A percentile compares a stretch with the other conserved stretches of the same genome.
Conservation (phyloP, 106 monocot species). For the Vanilla planifolia region DNA sequence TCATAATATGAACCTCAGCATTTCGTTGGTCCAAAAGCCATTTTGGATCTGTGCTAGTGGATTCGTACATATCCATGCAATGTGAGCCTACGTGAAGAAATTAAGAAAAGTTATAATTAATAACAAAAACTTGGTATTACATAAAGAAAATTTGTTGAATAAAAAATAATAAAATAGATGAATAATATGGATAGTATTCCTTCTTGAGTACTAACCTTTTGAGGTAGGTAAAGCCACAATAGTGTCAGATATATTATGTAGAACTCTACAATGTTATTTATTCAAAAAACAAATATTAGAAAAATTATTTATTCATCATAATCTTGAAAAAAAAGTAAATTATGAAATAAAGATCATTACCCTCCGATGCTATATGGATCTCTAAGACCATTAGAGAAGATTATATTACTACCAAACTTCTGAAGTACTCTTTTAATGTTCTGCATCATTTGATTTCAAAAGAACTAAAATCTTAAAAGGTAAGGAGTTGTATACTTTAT, state of each 20-base stretch:
- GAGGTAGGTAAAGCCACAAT: not conserved
- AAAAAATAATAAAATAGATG: not conserved
- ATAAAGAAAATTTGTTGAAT: too few species aligned
- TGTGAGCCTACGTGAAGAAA: not conserved
- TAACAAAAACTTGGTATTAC: too few species aligned
- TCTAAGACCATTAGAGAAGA: slow-evolving; percentile 53
- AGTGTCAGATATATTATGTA: not conserved
- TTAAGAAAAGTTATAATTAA: not conserved
- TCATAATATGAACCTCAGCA: not conserved
- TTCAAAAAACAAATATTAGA: too few species aligned
- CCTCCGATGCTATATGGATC: slow-evolving; percentile 60
- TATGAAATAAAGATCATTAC: slow-evolving; percentile 10
- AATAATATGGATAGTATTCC: not conserved
- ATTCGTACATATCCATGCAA: slow-evolving; percentile 2
- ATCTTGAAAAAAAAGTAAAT: too few species aligned
- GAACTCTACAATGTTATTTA: slow-evolving; percentile 1
- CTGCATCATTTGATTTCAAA: slow-evolving; percentile 13
- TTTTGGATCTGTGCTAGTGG: not conserved
- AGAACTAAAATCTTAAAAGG: too few species aligned
- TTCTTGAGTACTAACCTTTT: not conserved
- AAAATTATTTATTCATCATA: too few species aligned
- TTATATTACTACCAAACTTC: slow-evolving; percentile 50
- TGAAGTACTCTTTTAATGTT: slow-evolving; percentile 28
- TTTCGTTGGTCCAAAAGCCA: not conserved
- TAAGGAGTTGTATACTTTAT: too few species aligned